Evolutionary conservation across 2,329 filamentous ascomycete genomes (phyloP), one percentile per base, ranked within the genome.

Genomic region (Magnaporthiopsis incrustans): DNA sequence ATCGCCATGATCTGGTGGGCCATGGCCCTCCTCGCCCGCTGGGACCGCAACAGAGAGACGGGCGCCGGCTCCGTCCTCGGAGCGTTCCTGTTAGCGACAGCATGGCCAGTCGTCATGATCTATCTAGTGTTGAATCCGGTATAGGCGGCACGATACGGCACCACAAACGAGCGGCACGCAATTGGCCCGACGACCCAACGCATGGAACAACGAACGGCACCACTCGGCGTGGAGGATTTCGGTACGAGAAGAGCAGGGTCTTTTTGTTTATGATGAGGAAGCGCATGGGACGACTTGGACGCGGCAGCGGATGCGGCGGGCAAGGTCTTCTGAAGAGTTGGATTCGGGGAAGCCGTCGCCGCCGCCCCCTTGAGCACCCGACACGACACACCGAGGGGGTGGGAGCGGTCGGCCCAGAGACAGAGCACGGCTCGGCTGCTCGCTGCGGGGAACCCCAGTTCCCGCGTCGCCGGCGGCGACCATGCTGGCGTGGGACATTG

Each of bases 1-100:
- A 57, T 57, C 53, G 61, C 61, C 50, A 63, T 63, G 61, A 63
- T 63, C 61, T 63, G 61, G 61, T 63, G 44, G 38, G 61, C 61
- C 50, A 56, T 63, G 50, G 61, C 61, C 8, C 61, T 63, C 8
- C 61, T 63, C 30, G 53, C 61, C 50, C 61, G 61, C 61, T 63
- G 61, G 61, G 61, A 63, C 56, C 50, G 61, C 50, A 32, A 26
- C 30, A 63, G 32, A 30, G 50, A 63, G 56, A 63, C 61, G 30
- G 61, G 61, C n/a, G 44, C 50, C 22, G 44, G 44, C 4, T 63
- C 61, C 3, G 61, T 63, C 18, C 44, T 63, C 14, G 50, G 32
- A 25, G 50, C 61, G 5, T 63, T 63, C 61, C 30, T 63, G 15
- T 57, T 63, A 32, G 32, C 50, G 30, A 63, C 61, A 33, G 61